These are phyloP conservation scores for Thalassiosira mediterranea DNA, from an alignment of 352 stramenopile species.

Conservation along the genomic window DNA sequence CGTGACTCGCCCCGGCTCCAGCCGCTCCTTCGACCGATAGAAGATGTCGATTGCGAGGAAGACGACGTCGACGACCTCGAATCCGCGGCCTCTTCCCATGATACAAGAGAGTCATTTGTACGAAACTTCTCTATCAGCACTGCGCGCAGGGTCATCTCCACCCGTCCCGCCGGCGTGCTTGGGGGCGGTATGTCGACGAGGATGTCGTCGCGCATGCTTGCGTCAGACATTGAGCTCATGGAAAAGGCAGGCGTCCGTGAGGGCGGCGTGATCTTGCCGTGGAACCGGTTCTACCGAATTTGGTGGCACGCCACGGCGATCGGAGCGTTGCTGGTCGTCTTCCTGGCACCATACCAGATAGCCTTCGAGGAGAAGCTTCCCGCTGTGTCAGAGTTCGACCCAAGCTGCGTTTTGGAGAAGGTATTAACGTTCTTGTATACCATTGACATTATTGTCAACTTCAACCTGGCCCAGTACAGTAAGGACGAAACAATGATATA, in stretches of 20 bases:
- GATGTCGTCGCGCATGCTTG: too few relatives aligned
- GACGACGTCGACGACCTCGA: background rate
- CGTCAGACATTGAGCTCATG: background rate
- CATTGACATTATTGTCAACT: conserved; percentile 63
- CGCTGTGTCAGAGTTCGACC: too few relatives aligned
- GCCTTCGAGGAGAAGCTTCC: conserved; percentile 45
- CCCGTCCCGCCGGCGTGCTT: background rate
- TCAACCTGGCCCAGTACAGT: conserved; percentile 60
- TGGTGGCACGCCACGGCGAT: conserved; percentile 59
- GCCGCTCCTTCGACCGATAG: background rate
- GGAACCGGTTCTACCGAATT: conserved; percentile 48
- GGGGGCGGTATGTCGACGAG: too few relatives aligned
- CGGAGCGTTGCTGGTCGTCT: conserved; percentile 54
- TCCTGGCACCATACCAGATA: conserved; percentile 56
- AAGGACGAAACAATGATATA: conserved; percentile 51
- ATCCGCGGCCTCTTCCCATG: background rate
- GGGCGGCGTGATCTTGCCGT: conserved; percentile 48
- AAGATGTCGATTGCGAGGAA: background rate
- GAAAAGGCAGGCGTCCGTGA: background rate
- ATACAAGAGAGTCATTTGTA: background rate
- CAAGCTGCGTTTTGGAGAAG: conserved; percentile 27
- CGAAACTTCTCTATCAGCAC: background rate
- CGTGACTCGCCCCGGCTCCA: background rate
- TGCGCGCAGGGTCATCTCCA: background rate
- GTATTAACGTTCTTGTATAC: conserved; percentile 48